Conservation (phyloP, 202 grass and related monocot genomes). For the Tripidium arundinaceum region DNA sequence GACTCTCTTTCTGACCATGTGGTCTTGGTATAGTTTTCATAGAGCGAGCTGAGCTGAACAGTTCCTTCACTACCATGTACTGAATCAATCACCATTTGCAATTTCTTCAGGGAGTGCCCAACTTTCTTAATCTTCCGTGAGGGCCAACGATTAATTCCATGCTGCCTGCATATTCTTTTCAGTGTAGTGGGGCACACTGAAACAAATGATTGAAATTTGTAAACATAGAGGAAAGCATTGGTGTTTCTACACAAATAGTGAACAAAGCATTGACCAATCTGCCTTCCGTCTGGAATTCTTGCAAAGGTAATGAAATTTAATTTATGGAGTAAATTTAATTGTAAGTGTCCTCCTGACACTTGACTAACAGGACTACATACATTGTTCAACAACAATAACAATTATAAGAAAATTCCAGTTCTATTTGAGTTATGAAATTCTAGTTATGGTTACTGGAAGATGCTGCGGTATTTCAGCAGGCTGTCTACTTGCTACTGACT, state of each 20-base stretch:
- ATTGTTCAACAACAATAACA: neutral
- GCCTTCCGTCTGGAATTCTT: neutral
- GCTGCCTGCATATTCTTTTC: slow-evolving; percentile 91
- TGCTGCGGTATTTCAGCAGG: neutral
- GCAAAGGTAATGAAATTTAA: neutral
- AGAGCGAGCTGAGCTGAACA: slow-evolving; percentile 77
- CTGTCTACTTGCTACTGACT: neutral
- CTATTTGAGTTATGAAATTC: neutral
- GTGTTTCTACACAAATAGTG: slow-evolving; percentile 25
- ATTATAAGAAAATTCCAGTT: neutral
- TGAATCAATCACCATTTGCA: slow-evolving; percentile 89
- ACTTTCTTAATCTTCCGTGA: slow-evolving; percentile 97
- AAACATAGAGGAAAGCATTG: slow-evolving; percentile 15
- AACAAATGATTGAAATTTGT: slow-evolving; percentile 28
- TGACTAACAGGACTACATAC: neutral
- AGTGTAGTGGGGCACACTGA: slow-evolving; percentile 95
- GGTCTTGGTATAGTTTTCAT: slow-evolving; percentile 73
- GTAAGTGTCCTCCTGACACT: neutral
- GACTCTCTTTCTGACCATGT: slow-evolving; percentile 59
- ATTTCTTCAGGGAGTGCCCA: slow-evolving; percentile 77
- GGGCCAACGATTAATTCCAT: slow-evolving; percentile 91
- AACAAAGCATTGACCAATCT: slow-evolving; percentile 12
- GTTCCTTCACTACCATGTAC: slow-evolving; percentile 66
- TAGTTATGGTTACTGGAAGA: neutral
- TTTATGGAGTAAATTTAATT: neutral